A percentile compares a stretch with the other conserved stretches of the same genome.
These are phyloP conservation scores for Ceratobasidium sp. DNA, from an alignment of 1,284 basidiomycete species.

Conservation along the genomic window DNA sequence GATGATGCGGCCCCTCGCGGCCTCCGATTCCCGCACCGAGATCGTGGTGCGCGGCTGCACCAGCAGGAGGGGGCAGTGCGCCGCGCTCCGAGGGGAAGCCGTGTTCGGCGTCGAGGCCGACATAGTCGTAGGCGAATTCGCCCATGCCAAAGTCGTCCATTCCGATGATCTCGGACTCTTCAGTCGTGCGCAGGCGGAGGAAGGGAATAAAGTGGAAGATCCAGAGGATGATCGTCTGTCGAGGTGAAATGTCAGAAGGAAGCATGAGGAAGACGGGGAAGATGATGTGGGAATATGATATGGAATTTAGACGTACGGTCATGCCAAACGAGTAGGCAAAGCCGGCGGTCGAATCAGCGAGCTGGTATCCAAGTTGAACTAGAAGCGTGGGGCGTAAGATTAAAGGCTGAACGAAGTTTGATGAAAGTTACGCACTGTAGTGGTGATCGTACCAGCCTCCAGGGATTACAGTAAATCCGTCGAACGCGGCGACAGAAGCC, in stretches of 20 bases:
- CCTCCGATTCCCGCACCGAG: conserved; percentile 33
- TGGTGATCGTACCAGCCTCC: conserved; percentile 95
- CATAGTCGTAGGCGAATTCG: conserved; percentile 93
- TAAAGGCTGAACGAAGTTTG: not conserved
- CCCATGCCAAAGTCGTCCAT: conserved; percentile 95
- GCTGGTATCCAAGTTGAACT: conserved; percentile 85
- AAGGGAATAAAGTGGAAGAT: conserved; percentile 93
- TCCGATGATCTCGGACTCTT: conserved; percentile 91
- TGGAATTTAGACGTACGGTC: conserved; percentile 65
- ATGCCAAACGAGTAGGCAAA: conserved; percentile 83
- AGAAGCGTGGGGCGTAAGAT: conserved; percentile 43
- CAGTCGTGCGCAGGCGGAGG: conserved; percentile 78
- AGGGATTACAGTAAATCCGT: conserved; percentile 76
- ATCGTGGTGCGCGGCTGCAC: conserved; percentile 36
- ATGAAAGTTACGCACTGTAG: conserved; percentile 56
- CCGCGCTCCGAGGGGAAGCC: conserved; percentile 43
- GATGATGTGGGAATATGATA: conserved; percentile 11
- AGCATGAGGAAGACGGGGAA: not conserved
- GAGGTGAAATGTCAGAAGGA: not conserved
- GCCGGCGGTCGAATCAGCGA: conserved; percentile 82
- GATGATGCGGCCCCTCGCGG: conserved; percentile 35
- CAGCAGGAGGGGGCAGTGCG: not conserved
- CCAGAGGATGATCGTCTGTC: conserved; percentile 86
- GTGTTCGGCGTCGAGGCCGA: conserved; percentile 72
- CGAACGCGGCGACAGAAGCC: conserved; percentile 82